Base-by-base conservation (phyloP, 306 rosid species). In the Cucumis hystrix region DNA sequence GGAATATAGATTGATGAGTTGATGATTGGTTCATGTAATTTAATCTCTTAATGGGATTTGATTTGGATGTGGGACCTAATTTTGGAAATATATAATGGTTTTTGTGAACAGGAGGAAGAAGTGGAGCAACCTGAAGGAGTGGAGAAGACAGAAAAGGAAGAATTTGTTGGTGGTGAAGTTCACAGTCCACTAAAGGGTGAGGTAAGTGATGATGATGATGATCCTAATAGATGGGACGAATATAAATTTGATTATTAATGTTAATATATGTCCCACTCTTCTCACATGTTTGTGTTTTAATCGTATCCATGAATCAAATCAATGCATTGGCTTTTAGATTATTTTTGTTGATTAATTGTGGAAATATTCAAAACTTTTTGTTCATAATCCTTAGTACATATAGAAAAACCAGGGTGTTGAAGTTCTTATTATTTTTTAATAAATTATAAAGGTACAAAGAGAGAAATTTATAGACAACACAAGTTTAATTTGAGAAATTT, bases 91-190 rank as follows among this genome's bases (percentile, higher is more conserved):
- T 23, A 45, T 6, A n/a, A n/a, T 49, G 76, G 76, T 71, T 62
- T 25, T 28, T 65, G 76, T 55, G 75, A 76, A 79, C 84, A 91
- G 98, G 87, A 91, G 95, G 88, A 83, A 63, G 90, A 79, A 81
- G 82, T 55, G 40, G 77, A 80, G 33, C 83, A 77, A 85, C 20
- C 82, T 2, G 85, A 28, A 14, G 79, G 55, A 37, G 86, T 78
- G 1, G 80, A 20, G 28, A 35, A 33, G 18, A 78, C 70, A 13
- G 64, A 30, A 25, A 55, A 66, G 74, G 87, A 89, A 72, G 80
- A 15, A 66, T 86, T 69, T 73, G 71, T 63, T 77, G 80, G 16
- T 28, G 70, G 17, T 17, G 58, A 85, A 83, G 49, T 74, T 83
- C 80, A 80, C 30, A 78, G 88, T 81, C 89, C 91, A 51, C 61